Evolutionary conservation across 2,329 filamentous ascomycete species (phyloP).

Genomic region (Penicillium sp.): DNA sequence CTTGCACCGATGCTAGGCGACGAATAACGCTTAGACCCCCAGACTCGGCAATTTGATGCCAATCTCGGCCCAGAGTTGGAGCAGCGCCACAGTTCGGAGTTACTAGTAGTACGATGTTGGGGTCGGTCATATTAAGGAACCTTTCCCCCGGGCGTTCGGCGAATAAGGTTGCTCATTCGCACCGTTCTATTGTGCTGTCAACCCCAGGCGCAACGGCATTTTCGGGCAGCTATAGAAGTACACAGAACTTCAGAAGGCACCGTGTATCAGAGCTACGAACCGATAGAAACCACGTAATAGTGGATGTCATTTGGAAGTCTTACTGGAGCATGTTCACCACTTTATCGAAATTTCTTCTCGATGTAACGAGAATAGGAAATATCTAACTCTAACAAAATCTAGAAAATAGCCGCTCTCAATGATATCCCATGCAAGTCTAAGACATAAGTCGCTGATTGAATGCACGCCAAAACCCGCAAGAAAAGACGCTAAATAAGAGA

Average conservation of each 20-base stretch:
- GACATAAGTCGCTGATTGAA: not conserved
- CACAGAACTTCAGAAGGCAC: too few species aligned
- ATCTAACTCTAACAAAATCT: not conserved
- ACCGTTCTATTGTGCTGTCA: too few species aligned
- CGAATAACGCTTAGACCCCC: not conserved
- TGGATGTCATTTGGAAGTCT: too few species aligned
- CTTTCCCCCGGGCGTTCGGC: not conserved
- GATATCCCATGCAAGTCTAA: constrained; percentile 1
- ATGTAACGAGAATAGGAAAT: not conserved
- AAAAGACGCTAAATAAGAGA: not conserved
- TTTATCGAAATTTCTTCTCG: not conserved
- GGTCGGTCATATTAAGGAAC: not conserved
- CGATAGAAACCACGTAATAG: too few species aligned
- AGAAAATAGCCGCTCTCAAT: not conserved
- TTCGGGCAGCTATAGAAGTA: too few species aligned
- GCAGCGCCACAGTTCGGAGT: not conserved
- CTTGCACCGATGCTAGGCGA: not conserved
- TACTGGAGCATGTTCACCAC: too few species aligned
- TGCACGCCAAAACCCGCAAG: not conserved
- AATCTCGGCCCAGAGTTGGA: not conserved
- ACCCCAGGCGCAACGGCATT: too few species aligned
- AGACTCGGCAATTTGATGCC: not conserved
- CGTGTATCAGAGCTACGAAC: too few species aligned
- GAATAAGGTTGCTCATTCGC: not conserved
- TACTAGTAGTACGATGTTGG: not conserved